Conservation (phyloP, 1,139 yeast species). For the Kurtzmaniella quercitrusa region DNA sequence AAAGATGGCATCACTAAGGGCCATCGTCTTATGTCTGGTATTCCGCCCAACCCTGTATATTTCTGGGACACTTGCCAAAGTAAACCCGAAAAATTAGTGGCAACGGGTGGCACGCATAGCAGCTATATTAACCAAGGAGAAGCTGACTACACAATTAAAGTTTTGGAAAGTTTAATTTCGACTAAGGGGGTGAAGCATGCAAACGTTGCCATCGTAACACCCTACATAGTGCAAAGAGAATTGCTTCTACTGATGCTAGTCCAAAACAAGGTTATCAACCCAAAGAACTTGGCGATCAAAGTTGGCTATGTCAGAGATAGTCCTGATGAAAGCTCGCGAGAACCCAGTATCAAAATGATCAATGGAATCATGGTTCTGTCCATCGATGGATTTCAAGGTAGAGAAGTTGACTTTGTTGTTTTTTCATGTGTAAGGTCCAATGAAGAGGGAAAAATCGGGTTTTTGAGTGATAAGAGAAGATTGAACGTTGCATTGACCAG, state of each 20-base stretch:
- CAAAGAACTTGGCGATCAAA: slow-evolving; percentile 42
- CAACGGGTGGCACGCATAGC: slow-evolving; percentile 41
- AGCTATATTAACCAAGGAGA: slow-evolving; percentile 59
- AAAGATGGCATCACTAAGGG: slow-evolving; percentile 56
- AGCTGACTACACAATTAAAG: slow-evolving; percentile 40
- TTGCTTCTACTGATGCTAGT: slow-evolving; percentile 48
- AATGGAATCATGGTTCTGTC: slow-evolving; percentile 66
- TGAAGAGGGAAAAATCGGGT: slow-evolving; percentile 47
- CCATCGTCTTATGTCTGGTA: slow-evolving; percentile 39
- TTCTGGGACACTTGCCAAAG: slow-evolving; percentile 50
- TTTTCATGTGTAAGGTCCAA: slow-evolving; percentile 63
- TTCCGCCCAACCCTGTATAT: slow-evolving; percentile 41
- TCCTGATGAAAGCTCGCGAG: slow-evolving; percentile 43
- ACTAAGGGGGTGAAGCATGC: slow-evolving; percentile 48
- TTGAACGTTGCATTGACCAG: slow-evolving; percentile 62
- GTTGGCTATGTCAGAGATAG: slow-evolving; percentile 57
- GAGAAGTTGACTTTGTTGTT: slow-evolving; percentile 55
- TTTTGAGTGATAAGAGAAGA: slow-evolving; percentile 53
- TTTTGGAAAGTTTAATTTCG: slow-evolving; percentile 45
- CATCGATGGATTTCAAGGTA: slow-evolving; percentile 65
- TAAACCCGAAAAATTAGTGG: slow-evolving; percentile 41
- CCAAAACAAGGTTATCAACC: slow-evolving; percentile 52
- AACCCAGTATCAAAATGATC: slow-evolving; percentile 55
- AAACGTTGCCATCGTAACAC: slow-evolving; percentile 65
- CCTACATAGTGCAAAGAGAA: slow-evolving; percentile 72